phyloP scores from a whole-genome alignment of 2,329 filamentous ascomycete genomes.

The Ophiosphaerella narmari region DNA sequence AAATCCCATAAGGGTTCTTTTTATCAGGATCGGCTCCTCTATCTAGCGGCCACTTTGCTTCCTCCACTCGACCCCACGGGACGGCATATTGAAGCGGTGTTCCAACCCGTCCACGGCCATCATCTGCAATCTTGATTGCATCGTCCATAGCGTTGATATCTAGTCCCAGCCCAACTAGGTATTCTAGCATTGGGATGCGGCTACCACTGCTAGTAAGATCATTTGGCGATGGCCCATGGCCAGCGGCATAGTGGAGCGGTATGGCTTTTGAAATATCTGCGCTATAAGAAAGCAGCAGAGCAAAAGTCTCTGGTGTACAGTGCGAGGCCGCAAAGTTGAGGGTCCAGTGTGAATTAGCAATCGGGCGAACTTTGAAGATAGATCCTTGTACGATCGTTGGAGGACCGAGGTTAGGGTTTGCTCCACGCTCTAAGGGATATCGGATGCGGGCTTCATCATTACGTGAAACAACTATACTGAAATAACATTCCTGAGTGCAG shows the following conservation, averaged over 20 bases:
- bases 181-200: constrained; percentile 11
- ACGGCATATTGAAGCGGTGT: constrained; percentile 8
- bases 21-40: constrained; percentile 15
- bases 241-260: neutral
- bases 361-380: neutral
- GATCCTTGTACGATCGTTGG: neutral
- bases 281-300: constrained; percentile 4
- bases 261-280: constrained; percentile 1
- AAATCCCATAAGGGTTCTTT: constrained; percentile 6
- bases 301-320: constrained; percentile 6
- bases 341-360: neutral
- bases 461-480: neutral
- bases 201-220: neutral
- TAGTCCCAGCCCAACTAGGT: constrained; percentile 7
- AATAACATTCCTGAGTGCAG: neutral
- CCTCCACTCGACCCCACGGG: constrained; percentile 5
- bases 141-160: constrained; percentile 5
- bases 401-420: constrained; percentile 3
- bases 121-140: neutral
- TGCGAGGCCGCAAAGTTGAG: constrained; percentile 3
- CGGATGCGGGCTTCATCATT: constrained; percentile 4
- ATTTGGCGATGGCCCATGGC: neutral
- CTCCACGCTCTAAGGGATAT: neutral
- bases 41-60: constrained; percentile 14
- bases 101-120: neutral